phyloP scores from a whole-genome alignment of 1,284 basidiomycete species.

The Coriolopsis trogii region DNA sequence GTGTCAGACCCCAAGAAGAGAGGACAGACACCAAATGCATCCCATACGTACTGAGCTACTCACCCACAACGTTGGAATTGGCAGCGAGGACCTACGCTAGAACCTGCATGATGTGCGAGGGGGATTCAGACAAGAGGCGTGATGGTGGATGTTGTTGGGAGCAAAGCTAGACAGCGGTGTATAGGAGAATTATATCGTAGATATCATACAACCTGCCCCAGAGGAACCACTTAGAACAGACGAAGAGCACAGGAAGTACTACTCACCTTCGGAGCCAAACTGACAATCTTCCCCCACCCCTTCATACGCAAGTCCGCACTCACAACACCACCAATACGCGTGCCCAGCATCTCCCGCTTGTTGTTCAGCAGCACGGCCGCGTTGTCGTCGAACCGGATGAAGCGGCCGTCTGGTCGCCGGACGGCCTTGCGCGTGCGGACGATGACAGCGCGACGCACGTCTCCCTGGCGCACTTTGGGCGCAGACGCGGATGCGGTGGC shows the following conservation, averaged over 20 bases:
- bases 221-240: not conserved
- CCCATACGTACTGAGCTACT: too few species aligned
- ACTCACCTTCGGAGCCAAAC: conserved; percentile 88
- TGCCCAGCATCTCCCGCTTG: conserved; percentile 96
- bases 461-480: conserved; percentile 88
- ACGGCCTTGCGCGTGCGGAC: conserved; percentile 89
- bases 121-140: too few species aligned
- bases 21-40: too few species aligned
- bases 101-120: too few species aligned
- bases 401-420: conserved; percentile 84
- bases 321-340: conserved; percentile 92
- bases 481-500: conserved; percentile 63
- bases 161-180: too few species aligned
- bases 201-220: conserved; percentile 17
- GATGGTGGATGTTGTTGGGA: too few species aligned
- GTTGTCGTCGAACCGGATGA: conserved; percentile 96
- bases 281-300: conserved; percentile 95
- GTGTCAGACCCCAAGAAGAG: too few species aligned
- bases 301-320: conserved; percentile 89
- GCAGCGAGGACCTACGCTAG: too few species aligned
- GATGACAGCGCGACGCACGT: conserved; percentile 93
- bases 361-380: conserved; percentile 95
- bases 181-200: conserved; percentile 8
- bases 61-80: too few species aligned
- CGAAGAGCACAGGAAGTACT: not conserved